These are phyloP conservation scores for Lentithecium fluviatile DNA, from an alignment of 495 filamentous ascomycete species.

Conservation along the genomic window DNA sequence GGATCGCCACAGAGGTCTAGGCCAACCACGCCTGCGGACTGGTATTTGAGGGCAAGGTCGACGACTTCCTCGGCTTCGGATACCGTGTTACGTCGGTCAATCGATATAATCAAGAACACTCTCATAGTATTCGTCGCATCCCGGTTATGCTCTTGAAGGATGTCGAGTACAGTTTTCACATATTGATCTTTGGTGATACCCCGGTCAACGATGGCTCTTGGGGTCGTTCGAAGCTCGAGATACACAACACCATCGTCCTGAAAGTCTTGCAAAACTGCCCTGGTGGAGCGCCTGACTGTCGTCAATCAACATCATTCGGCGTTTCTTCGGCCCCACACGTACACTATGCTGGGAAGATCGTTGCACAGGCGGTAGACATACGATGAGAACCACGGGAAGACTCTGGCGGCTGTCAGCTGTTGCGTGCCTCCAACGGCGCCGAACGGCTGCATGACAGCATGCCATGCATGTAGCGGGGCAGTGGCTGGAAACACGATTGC, in stretches of 20 bases:
- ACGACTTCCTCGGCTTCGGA: constrained; percentile 60
- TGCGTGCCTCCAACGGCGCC: background rate
- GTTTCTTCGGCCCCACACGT: constrained; percentile 1
- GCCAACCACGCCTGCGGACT: constrained; percentile 62
- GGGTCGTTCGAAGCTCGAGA: constrained; percentile 79
- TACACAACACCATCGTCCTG: constrained; percentile 71
- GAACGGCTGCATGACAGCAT: background rate
- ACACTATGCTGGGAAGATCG: constrained; percentile 55
- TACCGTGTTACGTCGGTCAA: constrained; percentile 64
- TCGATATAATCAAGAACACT: constrained; percentile 63
- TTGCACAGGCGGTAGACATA: constrained; percentile 75
- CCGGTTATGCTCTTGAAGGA: constrained; percentile 41
- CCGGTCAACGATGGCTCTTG: constrained; percentile 56
- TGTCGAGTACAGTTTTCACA: constrained; percentile 63
- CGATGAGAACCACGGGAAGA: constrained; percentile 75
- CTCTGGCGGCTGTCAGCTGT: constrained; percentile 46
- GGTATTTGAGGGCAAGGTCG: constrained; percentile 60
- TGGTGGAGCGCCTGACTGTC: constrained; percentile 53
- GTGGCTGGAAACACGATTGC: background rate
- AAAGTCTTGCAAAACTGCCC: constrained; percentile 69
- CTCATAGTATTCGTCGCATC: constrained; percentile 16
- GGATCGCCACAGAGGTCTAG: constrained; percentile 83
- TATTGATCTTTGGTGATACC: constrained; percentile 62
- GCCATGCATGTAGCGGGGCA: background rate
- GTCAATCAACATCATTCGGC: background rate